These are phyloP conservation scores for Lentinula lateritia DNA, from an alignment of 768 basidiomycete species.

Conservation along the genomic window DNA sequence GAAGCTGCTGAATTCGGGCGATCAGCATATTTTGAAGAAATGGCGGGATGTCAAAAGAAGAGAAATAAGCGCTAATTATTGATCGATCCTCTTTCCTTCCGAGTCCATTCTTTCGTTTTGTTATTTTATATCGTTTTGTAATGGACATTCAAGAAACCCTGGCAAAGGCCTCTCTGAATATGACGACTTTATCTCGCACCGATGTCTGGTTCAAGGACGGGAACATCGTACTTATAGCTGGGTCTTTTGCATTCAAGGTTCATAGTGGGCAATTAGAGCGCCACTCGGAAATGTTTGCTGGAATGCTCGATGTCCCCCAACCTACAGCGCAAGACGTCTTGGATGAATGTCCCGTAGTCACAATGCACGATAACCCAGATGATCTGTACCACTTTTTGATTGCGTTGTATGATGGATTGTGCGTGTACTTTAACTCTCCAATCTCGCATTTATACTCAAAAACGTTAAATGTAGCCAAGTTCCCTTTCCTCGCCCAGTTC, in stretches of 20 bases:
- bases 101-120: not conserved
- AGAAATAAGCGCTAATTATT: too few species aligned
- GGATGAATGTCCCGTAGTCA: constrained; percentile 56
- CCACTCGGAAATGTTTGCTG: constrained; percentile 74
- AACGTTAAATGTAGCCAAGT: constrained; percentile 43
- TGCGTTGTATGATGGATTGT: constrained; percentile 78
- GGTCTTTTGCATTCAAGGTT: constrained; percentile 1
- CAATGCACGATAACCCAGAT: constrained; percentile 58
- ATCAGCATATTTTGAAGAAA: too few species aligned
- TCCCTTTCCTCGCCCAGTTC: constrained; percentile 33
- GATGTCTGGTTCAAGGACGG: constrained; percentile 7
- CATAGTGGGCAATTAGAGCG: constrained; percentile 55
- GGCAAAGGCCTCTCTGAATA: not conserved
- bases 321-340: constrained; percentile 34
- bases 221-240: constrained; percentile 5
- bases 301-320: constrained; percentile 60
- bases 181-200: not conserved
- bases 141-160: not conserved
- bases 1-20: too few species aligned
- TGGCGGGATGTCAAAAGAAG: too few species aligned
- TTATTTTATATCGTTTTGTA: not conserved
- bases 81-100: not conserved
- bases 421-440: constrained; percentile 18
- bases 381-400: constrained; percentile 63
- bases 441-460: not conserved